Conservation (phyloP, 495 filamentous ascomycete species). For the Glarea lozoyensis region DNA sequence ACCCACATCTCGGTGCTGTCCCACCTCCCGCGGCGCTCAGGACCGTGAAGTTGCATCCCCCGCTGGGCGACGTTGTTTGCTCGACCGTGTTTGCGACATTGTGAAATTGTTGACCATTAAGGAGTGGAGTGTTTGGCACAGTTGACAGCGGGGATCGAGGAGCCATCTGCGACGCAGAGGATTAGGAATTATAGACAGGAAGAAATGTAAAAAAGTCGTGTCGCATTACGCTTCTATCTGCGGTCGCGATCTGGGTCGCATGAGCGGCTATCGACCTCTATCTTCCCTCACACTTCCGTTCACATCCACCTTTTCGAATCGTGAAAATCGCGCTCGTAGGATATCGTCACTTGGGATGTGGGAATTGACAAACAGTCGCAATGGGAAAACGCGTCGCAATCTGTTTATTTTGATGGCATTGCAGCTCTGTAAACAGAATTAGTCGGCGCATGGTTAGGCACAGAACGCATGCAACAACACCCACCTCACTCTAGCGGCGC, state of each 20-base stretch:
- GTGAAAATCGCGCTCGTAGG: background rate
- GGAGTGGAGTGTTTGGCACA: slow-evolving; percentile 32
- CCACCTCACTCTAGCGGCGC: slow-evolving; percentile 3
- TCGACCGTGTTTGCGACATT: slow-evolving; percentile 18
- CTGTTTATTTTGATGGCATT: slow-evolving; percentile 14
- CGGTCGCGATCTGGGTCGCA: slow-evolving; percentile 6
- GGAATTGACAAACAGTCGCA: background rate
- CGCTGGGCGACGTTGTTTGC: slow-evolving; percentile 35
- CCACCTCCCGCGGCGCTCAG: slow-evolving; percentile 27
- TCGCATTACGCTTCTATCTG: slow-evolving; percentile 14
- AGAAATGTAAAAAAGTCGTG: slow-evolving; percentile 9
- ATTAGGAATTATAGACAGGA: slow-evolving; percentile 9
- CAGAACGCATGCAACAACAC: background rate
- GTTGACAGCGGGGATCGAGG: slow-evolving; percentile 32
- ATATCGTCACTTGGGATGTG: background rate
- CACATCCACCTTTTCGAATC: slow-evolving; percentile 7
- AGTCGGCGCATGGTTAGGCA: slow-evolving; percentile 2
- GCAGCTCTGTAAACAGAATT: slow-evolving; percentile 12
- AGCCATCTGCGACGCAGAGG: no score
- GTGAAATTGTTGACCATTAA: slow-evolving; percentile 39
- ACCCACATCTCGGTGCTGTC: slow-evolving; percentile 48
- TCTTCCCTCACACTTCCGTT: background rate
- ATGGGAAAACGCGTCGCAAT: slow-evolving; percentile 16
- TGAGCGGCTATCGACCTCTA: slow-evolving; percentile 12
- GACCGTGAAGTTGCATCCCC: slow-evolving; percentile 56